Conservation (phyloP, 192 early-diverging fungal species). For the Rhizophagus sp. region DNA sequence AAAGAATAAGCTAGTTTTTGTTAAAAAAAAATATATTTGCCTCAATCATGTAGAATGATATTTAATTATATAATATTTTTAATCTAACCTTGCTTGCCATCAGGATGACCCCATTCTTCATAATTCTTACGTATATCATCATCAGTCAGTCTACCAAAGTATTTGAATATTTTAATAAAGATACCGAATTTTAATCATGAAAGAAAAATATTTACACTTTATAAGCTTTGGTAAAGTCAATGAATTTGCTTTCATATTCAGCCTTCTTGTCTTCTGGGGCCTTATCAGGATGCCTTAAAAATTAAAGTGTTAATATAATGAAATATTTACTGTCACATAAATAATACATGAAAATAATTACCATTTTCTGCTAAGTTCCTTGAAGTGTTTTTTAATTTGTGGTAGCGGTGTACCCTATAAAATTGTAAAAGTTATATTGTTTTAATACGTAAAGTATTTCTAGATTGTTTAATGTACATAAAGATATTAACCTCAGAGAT, state of each 20-base stretch:
- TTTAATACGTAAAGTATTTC: background rate
- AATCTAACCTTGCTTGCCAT: slow-evolving; percentile 77
- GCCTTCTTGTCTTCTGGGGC: slow-evolving; percentile 66
- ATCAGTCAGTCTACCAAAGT: slow-evolving; percentile 74
- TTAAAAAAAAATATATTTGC: no score
- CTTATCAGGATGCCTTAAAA: slow-evolving; percentile 77
- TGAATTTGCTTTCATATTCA: slow-evolving; percentile 72
- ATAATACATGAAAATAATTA: slow-evolving; percentile 8
- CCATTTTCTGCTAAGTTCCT: slow-evolving; percentile 66
- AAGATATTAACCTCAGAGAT: slow-evolving; percentile 58
- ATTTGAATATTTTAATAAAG: background rate
- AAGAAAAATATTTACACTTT: slow-evolving; percentile 65
- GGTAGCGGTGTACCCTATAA: slow-evolving; percentile 37
- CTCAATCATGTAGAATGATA: background rate
- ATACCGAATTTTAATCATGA: background rate
- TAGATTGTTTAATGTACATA: background rate
- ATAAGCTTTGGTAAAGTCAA: slow-evolving; percentile 90
- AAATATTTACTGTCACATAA: slow-evolving; percentile 40
- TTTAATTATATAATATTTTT: background rate
- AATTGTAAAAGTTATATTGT: background rate
- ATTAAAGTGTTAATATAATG: slow-evolving; percentile 43
- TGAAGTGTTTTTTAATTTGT: slow-evolving; percentile 71
- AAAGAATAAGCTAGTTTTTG: slow-evolving; percentile 62
- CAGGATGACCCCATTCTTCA: slow-evolving; percentile 96
- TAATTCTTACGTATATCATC: slow-evolving; percentile 86